phyloP scores from a whole-genome alignment of 2,329 filamentous ascomycete genomes.

The Alternaria sp. region DNA sequence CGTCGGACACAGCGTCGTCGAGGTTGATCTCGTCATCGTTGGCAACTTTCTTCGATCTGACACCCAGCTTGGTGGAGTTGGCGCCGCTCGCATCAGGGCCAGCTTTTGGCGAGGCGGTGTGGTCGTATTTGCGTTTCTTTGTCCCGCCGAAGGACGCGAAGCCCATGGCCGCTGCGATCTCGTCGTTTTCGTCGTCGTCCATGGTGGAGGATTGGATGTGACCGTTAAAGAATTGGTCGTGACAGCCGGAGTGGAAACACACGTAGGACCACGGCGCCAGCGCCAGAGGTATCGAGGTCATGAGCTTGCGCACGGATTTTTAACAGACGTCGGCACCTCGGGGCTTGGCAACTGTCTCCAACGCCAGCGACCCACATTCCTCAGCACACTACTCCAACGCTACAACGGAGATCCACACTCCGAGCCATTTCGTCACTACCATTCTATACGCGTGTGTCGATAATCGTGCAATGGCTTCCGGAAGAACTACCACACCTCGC shows the following conservation, averaged over 20 bases:
- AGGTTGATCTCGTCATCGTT: neutral
- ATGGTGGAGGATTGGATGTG: slow-evolving; percentile 15
- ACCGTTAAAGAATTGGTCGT: neutral
- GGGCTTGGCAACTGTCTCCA: neutral
- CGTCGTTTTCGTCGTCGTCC: slow-evolving; percentile 57
- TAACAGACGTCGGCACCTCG: neutral
- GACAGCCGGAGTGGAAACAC: neutral
- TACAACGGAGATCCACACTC: neutral
- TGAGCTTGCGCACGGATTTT: neutral
- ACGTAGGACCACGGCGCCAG: neutral
- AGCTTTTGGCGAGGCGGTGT: slow-evolving; percentile 58
- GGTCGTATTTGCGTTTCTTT: slow-evolving; percentile 73
- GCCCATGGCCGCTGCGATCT: slow-evolving; percentile 72
- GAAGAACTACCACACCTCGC: neutral
- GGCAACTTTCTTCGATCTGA: slow-evolving; percentile 37
- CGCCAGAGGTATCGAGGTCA: neutral
- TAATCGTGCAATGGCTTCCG: neutral
- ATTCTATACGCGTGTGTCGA: neutral
- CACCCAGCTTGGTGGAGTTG: slow-evolving; percentile 46
- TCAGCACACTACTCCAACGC: neutral
- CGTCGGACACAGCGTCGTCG: neutral
- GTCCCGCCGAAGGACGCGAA: slow-evolving; percentile 73
- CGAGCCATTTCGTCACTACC: neutral
- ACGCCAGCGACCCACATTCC: neutral
- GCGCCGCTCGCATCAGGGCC: slow-evolving; percentile 37